These are phyloP conservation scores for Aspergillus fumigatus DNA, from an alignment of 2,329 filamentous ascomycete species.

Conservation along the genomic window DNA sequence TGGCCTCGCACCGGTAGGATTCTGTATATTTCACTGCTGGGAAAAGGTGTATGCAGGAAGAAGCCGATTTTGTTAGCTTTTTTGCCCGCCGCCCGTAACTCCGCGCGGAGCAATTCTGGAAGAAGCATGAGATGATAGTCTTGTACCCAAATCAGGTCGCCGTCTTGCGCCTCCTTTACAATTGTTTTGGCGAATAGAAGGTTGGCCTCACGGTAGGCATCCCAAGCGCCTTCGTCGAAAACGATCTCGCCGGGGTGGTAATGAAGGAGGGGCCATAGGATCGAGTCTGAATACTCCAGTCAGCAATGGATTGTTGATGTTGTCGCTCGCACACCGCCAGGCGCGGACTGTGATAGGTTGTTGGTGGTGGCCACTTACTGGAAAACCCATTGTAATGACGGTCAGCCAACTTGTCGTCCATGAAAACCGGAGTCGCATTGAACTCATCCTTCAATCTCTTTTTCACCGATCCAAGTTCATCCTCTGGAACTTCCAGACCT, in stretches of 20 bases:
- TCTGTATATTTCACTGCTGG: slow-evolving; percentile 93
- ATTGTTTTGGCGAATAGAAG: slow-evolving; percentile 85
- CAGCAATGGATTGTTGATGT: background rate
- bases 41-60: slow-evolving; percentile 96
- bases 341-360: background rate
- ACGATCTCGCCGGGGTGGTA: slow-evolving; percentile 98
- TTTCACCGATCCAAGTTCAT: slow-evolving; percentile 67
- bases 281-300: slow-evolving; percentile 62
- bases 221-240: slow-evolving; percentile 93
- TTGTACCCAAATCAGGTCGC: slow-evolving; percentile 95
- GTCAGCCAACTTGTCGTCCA: slow-evolving; percentile 85
- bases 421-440: slow-evolving; percentile 80
- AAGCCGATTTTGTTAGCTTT: slow-evolving; percentile 97
- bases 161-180: slow-evolving; percentile 81
- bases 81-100: slow-evolving; percentile 64
- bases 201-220: slow-evolving; percentile 89
- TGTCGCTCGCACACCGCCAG: background rate
- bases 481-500: slow-evolving; percentile 78
- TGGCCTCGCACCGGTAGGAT: slow-evolving; percentile 90
- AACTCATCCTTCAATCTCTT: slow-evolving; percentile 76
- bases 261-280: slow-evolving; percentile 97
- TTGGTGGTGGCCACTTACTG: slow-evolving; percentile 52
- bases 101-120: slow-evolving; percentile 88
- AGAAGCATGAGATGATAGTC: slow-evolving; percentile 98
- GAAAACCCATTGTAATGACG: slow-evolving; percentile 95